A percentile compares a stretch with the other conserved stretches of the same genome.
phyloP scores from a whole-genome alignment of 2,329 filamentous ascomycete genomes.

The Fusarium sp. region DNA sequence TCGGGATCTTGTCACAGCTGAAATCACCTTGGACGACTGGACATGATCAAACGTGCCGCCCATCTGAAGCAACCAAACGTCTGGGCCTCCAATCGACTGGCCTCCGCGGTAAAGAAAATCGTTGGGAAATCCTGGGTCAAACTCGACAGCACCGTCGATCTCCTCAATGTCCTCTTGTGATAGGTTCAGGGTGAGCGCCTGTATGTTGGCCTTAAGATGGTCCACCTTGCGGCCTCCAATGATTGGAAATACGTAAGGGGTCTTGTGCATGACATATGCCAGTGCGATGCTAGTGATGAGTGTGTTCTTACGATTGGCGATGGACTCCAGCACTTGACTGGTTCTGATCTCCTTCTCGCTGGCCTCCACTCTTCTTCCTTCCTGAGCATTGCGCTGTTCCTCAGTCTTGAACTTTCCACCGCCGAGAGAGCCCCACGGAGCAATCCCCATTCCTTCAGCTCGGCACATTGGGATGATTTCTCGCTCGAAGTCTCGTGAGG shows the following conservation, averaged over 20 bases:
- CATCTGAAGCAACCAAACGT: conserved; percentile 61
- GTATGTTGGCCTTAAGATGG: conserved; percentile 78
- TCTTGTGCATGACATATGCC: conserved; percentile 80
- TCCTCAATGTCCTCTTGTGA: conserved; percentile 72
- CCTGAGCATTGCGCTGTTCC: conserved; percentile 52
- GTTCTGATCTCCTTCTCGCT: conserved; percentile 67
- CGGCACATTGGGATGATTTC: conserved; percentile 61
- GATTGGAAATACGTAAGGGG: conserved; percentile 79
- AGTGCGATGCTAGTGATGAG: conserved; percentile 68
- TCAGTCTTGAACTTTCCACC: conserved; percentile 62
- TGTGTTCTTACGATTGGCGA: conserved; percentile 61
- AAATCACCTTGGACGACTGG: conserved; percentile 54
- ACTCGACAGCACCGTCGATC: conserved; percentile 72
- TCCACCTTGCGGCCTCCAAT: conserved; percentile 77
- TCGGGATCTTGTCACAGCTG: not conserved
- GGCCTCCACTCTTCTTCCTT: conserved; percentile 57
- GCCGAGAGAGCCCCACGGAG: conserved; percentile 70
- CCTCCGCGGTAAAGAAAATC: conserved; percentile 66
- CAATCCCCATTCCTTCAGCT: conserved; percentile 64
- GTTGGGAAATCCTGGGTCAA: conserved; percentile 76
- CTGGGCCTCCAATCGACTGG: conserved; percentile 54
- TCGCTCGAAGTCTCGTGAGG: conserved; percentile 57
- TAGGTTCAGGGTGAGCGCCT: conserved; percentile 73
- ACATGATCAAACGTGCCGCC: conserved; percentile 67
- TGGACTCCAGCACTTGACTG: conserved; percentile 62